Base-by-base conservation (phyloP, 495 filamentous ascomycete species). In the Aspergillus affinis region DNA sequence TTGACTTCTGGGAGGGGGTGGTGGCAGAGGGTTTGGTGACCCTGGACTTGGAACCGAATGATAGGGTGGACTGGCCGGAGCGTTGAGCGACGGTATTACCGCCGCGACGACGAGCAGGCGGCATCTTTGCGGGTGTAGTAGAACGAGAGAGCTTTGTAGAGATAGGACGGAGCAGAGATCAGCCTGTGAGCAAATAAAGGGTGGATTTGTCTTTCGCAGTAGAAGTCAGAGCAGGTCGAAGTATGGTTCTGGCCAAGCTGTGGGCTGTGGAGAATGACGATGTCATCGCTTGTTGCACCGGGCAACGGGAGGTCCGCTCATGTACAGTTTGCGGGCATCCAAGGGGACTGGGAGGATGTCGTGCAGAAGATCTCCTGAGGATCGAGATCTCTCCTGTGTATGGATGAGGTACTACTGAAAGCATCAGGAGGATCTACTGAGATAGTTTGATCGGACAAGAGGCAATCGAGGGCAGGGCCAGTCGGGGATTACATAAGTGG, bases 21-120 rank as follows among this genome's bases (percentile, higher is more conserved):
- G 80, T 63, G 27, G 69, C 64, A 30, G 79, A 74, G 19, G 87
- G 77, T 74, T 96, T 96, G 66, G 89, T 92, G 60, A 95, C 84
- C 70, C 86, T 84, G 48, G 81, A 76, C 53, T 77, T 80, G 69
- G 85, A 77, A 73, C 83, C 78, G 76, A 96, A 96, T 59, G 87
- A 86, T 61, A 96, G 83, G 17, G 86, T 92, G 3, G 86, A 78
- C 70, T 97, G 92, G 53, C 74, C 69, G 32, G 71, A 55, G 27
- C 69, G 63, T 56, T 55, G 47, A 29, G 75, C 65, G 53, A 78
- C 66, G 48, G 75, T 70, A 51, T 77, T 72, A 59, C 72, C 68
- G 64, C 82, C 79, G 58, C 74, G 72, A 68, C 86, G 84, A 69
- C 88, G 86, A 59, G 87, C 86, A 30, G 86, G 78, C 52, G 90